These are phyloP conservation scores for Mucor sp. DNA, from an alignment of 371 early-diverging fungal genomes.

Conservation along the genomic window DNA sequence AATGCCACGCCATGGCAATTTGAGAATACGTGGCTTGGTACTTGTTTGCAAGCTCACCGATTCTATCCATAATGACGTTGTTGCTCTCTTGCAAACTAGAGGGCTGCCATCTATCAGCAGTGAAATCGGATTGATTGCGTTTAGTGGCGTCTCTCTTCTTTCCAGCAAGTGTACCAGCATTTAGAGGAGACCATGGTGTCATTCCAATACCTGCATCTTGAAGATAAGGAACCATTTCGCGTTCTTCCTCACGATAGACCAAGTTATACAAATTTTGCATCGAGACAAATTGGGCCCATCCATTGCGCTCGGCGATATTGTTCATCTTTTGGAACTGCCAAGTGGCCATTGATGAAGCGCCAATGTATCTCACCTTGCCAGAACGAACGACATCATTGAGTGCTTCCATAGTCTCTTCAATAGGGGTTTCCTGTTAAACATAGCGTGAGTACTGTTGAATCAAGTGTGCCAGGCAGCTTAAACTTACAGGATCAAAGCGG, in stretches of 20 bases:
- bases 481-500: constrained; percentile 34
- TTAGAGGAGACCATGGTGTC: constrained; percentile 60
- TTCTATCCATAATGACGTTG: constrained; percentile 36
- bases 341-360: constrained; percentile 25
- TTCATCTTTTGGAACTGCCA: constrained; percentile 52
- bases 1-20: constrained; percentile 48
- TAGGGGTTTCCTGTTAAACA: constrained; percentile 30
- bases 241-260: constrained; percentile 64
- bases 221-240: constrained; percentile 60
- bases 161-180: constrained; percentile 36
- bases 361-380: constrained; percentile 55
- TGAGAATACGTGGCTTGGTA: constrained; percentile 28
- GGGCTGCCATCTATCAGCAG: background rate
- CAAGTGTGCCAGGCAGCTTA: no score
- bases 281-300: constrained; percentile 54
- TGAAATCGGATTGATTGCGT: constrained; percentile 1
- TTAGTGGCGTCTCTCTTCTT: constrained; percentile 25
- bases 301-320: constrained; percentile 45
- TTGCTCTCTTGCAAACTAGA: constrained; percentile 2
- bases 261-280: constrained; percentile 60
- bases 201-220: constrained; percentile 42
- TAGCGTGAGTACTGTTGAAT: background rate
- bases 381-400: constrained; percentile 51
- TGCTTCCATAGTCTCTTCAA: constrained; percentile 61
- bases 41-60: constrained; percentile 44